Conservation (phyloP, 257 asterid species). For the Verbena officinalis region DNA sequence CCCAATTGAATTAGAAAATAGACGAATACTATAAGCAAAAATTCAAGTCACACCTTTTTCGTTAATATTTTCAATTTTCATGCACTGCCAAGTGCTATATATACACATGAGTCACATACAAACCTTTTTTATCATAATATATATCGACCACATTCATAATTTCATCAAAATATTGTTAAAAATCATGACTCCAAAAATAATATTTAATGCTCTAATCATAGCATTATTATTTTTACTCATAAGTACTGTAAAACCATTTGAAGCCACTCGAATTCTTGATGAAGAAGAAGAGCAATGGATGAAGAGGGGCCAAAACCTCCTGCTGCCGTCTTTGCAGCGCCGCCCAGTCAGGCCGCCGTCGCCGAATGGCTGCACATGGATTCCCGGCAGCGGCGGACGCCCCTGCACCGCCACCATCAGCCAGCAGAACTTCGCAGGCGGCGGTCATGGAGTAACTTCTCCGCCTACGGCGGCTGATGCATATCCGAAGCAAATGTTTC, state of each 20-base stretch:
- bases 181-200: conserved; percentile 23
- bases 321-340: conserved; percentile 36
- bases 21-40: background rate
- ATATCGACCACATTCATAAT: background rate
- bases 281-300: conserved; percentile 46
- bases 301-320: conserved; percentile 26
- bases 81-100: conserved; percentile 25
- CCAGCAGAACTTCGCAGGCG: conserved; percentile 44
- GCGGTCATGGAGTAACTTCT: background rate
- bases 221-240: conserved; percentile 19
- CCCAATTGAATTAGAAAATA: no score
- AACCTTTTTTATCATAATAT: no score
- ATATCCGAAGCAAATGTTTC: conserved; percentile 33
- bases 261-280: conserved; percentile 49
- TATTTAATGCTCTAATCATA: conserved; percentile 18
- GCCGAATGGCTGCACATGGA: conserved; percentile 29
- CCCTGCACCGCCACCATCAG: conserved; percentile 40
- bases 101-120: background rate
- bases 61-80: no score
- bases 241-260: conserved; percentile 23
- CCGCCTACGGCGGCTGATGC: conserved; percentile 33
- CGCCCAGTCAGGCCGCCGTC: conserved; percentile 26
- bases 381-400: conserved; percentile 20
- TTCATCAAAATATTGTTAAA: background rate
- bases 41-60: conserved; percentile 25